Conservation (phyloP, 1,284 basidiomycete species). For the Fomitopsis palustris region DNA sequence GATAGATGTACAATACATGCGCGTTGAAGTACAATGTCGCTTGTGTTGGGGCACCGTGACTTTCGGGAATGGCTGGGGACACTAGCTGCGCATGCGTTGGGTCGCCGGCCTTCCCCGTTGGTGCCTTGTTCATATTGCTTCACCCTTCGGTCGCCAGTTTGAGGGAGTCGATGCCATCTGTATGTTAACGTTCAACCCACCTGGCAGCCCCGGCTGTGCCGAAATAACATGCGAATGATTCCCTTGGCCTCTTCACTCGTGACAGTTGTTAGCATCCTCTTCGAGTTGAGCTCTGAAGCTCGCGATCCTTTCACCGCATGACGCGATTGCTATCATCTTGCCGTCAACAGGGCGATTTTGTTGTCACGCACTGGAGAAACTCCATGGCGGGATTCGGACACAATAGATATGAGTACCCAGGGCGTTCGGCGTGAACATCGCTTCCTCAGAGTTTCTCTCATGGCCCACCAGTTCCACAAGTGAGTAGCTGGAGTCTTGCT, state of each 20-base stretch:
- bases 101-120: too few species aligned
- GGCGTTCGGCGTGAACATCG: background rate
- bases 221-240: background rate
- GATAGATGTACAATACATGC: background rate
- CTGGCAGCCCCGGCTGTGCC: too few species aligned
- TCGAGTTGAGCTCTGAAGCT: background rate
- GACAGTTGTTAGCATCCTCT: background rate
- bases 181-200: too few species aligned
- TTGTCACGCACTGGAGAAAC: background rate
- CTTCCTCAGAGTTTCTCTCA: constrained; percentile 4
- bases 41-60: too few species aligned
- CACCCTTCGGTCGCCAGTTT: too few species aligned
- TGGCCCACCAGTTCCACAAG: constrained; percentile 24
- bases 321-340: background rate
- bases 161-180: too few species aligned
- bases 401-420: constrained; percentile 5
- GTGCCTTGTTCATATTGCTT: too few species aligned
- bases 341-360: background rate
- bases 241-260: background rate
- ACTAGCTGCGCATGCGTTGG: too few species aligned
- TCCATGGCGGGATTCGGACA: background rate
- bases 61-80: too few species aligned
- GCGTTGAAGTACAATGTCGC: background rate
- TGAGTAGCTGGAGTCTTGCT: constrained; percentile 4
- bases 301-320: background rate